These are phyloP conservation scores for Trichoderma atrobrunneum DNA, from an alignment of 2,329 filamentous ascomycete genomes.

Conservation along the genomic window DNA sequence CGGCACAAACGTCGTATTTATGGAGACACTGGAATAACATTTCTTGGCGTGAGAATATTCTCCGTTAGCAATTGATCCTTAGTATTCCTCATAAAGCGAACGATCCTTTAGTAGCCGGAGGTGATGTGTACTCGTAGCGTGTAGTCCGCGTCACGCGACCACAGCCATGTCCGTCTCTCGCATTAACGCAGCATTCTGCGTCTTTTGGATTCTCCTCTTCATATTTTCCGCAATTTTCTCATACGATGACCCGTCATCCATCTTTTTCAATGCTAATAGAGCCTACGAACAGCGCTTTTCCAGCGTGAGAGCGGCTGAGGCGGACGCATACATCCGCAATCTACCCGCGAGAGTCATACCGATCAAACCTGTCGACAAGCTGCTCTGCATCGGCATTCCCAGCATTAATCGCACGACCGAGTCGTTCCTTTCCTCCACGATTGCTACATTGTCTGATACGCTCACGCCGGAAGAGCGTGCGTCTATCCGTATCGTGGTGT, in stretches of 20 bases:
- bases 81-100: background rate
- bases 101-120: background rate
- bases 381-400: constrained; percentile 36
- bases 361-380: constrained; percentile 3
- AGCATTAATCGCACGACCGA: constrained; percentile 33
- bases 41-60: background rate
- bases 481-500: constrained; percentile 33
- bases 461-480: constrained; percentile 32
- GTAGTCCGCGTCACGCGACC: background rate
- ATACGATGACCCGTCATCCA: constrained; percentile 35
- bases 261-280: constrained; percentile 31
- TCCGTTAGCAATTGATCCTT: background rate
- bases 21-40: background rate
- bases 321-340: constrained; percentile 26
- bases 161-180: constrained; percentile 27
- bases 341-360: background rate
- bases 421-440: constrained; percentile 30
- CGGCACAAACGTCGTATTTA: background rate
- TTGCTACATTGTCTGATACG: constrained; percentile 33
- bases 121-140: background rate
- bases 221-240: constrained; percentile 31
- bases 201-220: constrained; percentile 29
- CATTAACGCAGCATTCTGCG: constrained; percentile 34
- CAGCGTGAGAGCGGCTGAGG: constrained; percentile 26
- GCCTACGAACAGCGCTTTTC: constrained; percentile 33